Evolutionary conservation across 768 basidiomycete species (phyloP).

Genomic region (Termitomyces sp.): DNA sequence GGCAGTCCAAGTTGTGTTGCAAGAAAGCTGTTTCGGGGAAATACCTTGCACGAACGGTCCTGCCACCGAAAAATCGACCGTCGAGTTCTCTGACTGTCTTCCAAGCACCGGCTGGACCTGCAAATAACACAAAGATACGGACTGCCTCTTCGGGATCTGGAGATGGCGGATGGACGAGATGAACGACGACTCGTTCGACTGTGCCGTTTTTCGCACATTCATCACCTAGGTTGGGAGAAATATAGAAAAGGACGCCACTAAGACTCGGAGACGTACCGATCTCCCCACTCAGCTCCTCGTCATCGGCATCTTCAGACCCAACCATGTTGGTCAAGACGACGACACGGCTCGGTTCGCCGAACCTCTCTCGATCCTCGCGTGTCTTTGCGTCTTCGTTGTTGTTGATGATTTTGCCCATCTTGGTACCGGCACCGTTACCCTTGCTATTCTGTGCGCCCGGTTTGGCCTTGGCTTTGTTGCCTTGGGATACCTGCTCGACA

Average conservation of each 20-base stretch:
- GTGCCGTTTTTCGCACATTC: constrained; percentile 90
- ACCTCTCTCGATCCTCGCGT: constrained; percentile 71
- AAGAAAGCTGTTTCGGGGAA: constrained; percentile 59
- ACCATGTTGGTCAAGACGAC: constrained; percentile 92
- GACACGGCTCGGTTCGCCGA: constrained; percentile 87
- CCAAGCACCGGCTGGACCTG: constrained; percentile 92
- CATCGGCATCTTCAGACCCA: constrained; percentile 73
- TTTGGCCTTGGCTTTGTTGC: constrained; percentile 30
- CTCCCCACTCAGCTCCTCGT: constrained; percentile 80
- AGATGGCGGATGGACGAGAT: constrained; percentile 65
- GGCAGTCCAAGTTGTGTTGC: constrained; percentile 42
- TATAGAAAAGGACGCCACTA: neutral
- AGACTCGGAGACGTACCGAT: constrained; percentile 53
- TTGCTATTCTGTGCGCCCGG: constrained; percentile 24
- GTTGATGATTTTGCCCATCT: constrained; percentile 88
- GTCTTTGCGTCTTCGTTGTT: constrained; percentile 79
- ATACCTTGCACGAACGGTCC: constrained; percentile 76
- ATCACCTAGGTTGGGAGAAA: constrained; percentile 47
- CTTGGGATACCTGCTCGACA: constrained; percentile 59
- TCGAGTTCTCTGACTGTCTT: constrained; percentile 92
- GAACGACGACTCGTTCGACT: constrained; percentile 86
- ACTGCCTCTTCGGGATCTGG: constrained; percentile 72
- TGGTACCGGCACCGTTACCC: constrained; percentile 42
- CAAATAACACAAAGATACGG: constrained; percentile 87
- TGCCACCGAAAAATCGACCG: constrained; percentile 88